These are phyloP conservation scores for Alternaria panax DNA, from an alignment of 2,329 filamentous ascomycete genomes.

Conservation along the genomic window DNA sequence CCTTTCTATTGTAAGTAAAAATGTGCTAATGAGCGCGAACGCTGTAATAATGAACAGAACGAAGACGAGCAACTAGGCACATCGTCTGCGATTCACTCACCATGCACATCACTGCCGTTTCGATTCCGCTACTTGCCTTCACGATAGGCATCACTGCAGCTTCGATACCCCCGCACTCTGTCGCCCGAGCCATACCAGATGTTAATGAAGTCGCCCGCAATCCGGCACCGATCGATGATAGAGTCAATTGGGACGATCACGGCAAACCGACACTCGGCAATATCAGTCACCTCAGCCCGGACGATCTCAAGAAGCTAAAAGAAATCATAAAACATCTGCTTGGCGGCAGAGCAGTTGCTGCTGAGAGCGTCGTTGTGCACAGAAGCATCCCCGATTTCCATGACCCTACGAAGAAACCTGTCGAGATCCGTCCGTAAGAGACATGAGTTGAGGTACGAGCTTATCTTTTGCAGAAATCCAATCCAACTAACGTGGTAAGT, in stretches of 20 bases:
- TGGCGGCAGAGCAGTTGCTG: not conserved
- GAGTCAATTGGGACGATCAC: constrained; percentile 10
- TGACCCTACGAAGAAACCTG: not conserved
- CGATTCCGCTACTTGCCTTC: constrained; percentile 18
- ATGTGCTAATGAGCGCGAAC: not conserved
- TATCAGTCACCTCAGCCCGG: not conserved
- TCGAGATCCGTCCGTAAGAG: not conserved
- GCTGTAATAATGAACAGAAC: not conserved
- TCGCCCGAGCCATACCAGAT: constrained; percentile 18
- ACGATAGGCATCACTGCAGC: constrained; percentile 13
- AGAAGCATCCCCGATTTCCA: not conserved
- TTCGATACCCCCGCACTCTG: constrained; percentile 9
- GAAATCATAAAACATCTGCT: constrained; percentile 7
- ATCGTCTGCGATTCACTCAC: not conserved
- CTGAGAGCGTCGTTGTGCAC: not conserved
- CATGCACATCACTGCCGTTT: constrained; percentile 17
- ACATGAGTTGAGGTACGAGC: not conserved
- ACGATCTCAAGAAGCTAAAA: constrained; percentile 6
- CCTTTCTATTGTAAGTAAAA: not conserved
- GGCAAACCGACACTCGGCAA: constrained; percentile 8
- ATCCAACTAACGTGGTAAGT: not conserved
- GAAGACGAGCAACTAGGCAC: not conserved
- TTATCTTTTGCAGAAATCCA: not conserved
- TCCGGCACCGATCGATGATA: constrained; percentile 26
- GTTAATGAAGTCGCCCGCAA: constrained; percentile 25